Conservation (phyloP, 805 yeast genomes). For the Barnettozyma sucrosica region DNA sequence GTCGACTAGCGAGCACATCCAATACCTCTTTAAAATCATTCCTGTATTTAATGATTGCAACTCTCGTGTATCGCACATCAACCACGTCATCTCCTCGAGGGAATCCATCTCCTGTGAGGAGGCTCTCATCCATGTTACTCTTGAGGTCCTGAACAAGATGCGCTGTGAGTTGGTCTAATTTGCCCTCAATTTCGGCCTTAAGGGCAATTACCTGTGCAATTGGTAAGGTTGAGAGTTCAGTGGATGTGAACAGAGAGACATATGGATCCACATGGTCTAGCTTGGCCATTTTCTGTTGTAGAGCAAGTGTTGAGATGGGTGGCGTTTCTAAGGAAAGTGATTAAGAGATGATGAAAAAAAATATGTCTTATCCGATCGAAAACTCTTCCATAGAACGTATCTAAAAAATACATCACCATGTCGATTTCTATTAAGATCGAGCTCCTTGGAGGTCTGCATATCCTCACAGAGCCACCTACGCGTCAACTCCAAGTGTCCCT, state of each 20-base stretch:
- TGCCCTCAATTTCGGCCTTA: background rate
- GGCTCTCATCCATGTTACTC: constrained; percentile 53
- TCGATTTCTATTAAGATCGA: constrained; percentile 4
- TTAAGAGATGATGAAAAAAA: background rate
- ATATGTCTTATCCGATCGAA: background rate
- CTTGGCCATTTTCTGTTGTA: background rate
- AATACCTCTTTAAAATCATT: constrained; percentile 60
- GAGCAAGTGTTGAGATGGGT: background rate
- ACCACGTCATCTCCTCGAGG: constrained; percentile 85
- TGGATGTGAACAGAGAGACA: background rate
- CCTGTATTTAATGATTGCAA: constrained; percentile 56
- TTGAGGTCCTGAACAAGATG: constrained; percentile 3
- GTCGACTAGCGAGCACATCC: constrained; percentile 38
- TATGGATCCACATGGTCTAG: constrained; percentile 5
- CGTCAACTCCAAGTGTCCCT: constrained; percentile 47
- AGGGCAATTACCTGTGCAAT: background rate
- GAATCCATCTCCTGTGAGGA: constrained; percentile 71
- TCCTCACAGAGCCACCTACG: constrained; percentile 47
- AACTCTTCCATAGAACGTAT: background rate
- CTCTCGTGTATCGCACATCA: constrained; percentile 54
- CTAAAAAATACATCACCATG: background rate
- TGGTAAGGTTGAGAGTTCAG: background rate
- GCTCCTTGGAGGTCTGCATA: constrained; percentile 72
- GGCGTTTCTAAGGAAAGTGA: background rate
- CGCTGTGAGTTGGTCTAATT: background rate